These are phyloP conservation scores for Neurospora cerealis DNA, from an alignment of 495 filamentous ascomycete genomes.

Conservation along the genomic window DNA sequence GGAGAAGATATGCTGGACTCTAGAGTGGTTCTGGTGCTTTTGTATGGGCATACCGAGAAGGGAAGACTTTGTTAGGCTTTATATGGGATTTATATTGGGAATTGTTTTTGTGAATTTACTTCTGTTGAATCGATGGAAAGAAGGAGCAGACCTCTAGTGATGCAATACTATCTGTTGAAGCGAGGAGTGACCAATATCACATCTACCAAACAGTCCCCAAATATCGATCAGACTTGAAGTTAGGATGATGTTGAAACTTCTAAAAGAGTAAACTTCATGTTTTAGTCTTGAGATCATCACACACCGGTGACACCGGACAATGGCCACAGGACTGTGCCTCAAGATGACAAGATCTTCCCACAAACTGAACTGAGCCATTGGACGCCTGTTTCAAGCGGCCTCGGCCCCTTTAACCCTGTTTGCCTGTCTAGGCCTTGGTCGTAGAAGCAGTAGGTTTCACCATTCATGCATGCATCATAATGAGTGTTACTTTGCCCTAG, in stretches of 20 bases:
- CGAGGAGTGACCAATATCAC: neutral
- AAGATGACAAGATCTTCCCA: neutral
- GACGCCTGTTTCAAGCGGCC: neutral
- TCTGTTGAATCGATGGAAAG: neutral
- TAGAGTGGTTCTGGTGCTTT: neutral
- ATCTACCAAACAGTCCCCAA: neutral
- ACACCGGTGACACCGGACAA: neutral
- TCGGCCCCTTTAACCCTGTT: neutral
- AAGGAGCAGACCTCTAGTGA: neutral
- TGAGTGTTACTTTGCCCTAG: neutral
- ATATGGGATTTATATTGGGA: neutral
- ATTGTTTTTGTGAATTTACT: neutral
- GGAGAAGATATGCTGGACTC: neutral
- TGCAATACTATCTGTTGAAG: neutral
- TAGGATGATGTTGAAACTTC: neutral
- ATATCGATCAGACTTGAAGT: neutral
- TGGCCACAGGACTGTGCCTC: neutral
- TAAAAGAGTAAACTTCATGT: neutral
- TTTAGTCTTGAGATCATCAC: neutral
- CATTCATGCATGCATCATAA: neutral
- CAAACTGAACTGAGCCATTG: neutral
- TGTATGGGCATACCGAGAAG: neutral
- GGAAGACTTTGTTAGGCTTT: neutral
- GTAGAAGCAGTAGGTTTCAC: neutral
- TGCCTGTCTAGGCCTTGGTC: neutral